These are phyloP conservation scores for Oehlia diaphana DNA, from an alignment of 192 early-diverging fungal species.

Conservation along the genomic window DNA sequence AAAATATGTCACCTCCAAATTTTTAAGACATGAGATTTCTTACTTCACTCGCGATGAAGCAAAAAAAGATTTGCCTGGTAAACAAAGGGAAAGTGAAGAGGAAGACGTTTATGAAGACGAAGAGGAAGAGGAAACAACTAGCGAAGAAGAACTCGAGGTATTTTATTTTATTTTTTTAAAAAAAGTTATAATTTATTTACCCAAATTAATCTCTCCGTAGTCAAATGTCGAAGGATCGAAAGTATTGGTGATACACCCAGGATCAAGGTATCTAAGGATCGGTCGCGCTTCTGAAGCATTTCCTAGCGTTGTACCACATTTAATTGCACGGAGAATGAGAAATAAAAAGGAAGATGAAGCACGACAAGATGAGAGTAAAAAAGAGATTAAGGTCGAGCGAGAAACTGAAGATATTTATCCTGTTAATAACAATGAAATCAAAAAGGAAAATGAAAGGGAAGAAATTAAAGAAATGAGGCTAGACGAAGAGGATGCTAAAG, in stretches of 20 bases:
- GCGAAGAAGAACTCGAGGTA: constrained; percentile 4
- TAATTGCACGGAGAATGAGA: constrained; percentile 68
- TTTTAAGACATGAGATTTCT: constrained; percentile 48
- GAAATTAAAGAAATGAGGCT: background rate
- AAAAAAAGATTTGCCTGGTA: constrained; percentile 26
- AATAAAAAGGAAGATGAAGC: background rate
- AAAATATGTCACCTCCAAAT: constrained; percentile 44
- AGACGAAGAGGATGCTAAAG: background rate
- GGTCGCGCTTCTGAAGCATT: constrained; percentile 81
- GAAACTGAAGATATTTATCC: background rate
- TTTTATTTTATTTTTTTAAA: background rate
- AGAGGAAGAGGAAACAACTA: constrained; percentile 9
- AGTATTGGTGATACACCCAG: constrained; percentile 84
- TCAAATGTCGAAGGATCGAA: constrained; percentile 58
- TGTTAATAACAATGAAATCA: background rate
- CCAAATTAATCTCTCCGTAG: constrained; percentile 30
- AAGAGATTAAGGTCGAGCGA: background rate
- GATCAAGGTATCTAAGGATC: constrained; percentile 80
- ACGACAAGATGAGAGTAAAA: background rate
- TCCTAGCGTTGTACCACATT: constrained; percentile 74
- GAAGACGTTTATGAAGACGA: constrained; percentile 19
- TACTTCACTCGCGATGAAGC: constrained; percentile 45
- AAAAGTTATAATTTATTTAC: background rate
- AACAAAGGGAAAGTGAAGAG: constrained; percentile 35
- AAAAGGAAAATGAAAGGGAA: background rate